Evolutionary conservation across 2,329 filamentous ascomycete genomes (phyloP).

Genomic region (Aspergillus eucalypticola): DNA sequence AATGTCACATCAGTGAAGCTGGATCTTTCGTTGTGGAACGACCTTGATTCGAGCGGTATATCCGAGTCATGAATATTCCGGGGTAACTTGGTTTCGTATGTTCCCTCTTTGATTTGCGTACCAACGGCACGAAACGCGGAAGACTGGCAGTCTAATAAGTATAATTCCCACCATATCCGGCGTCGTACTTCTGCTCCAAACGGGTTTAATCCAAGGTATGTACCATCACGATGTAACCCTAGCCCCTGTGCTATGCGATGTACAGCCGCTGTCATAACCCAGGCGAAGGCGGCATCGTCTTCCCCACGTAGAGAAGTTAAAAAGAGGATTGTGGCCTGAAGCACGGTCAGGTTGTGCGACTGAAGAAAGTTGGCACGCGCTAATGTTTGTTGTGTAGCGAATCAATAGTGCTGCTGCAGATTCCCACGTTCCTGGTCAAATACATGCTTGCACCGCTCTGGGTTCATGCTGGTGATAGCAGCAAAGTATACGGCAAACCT

Average conservation of each 20-base stretch:
- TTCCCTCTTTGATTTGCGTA: conserved; percentile 49
- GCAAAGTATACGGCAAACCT: conserved; percentile 23
- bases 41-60: conserved; percentile 51
- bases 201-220: conserved; percentile 46
- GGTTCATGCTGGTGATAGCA: conserved; percentile 13
- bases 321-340: neutral
- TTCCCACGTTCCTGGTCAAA: conserved; percentile 1
- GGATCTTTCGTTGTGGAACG: conserved; percentile 49
- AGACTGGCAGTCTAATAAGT: conserved; percentile 54
- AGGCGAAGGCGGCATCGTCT: conserved; percentile 22
- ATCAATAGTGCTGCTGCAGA: neutral
- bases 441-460: neutral
- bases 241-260: conserved; percentile 60
- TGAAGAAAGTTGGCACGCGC: neutral
- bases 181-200: conserved; percentile 66
- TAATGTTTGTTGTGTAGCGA: conserved; percentile 6
- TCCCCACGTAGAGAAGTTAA: neutral
- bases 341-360: neutral
- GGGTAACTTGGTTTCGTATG: conserved; percentile 55
- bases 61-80: conserved; percentile 59
- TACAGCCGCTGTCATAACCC: conserved; percentile 57
- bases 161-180: conserved; percentile 68
- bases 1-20: conserved; percentile 61
- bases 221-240: conserved; percentile 64
- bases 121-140: conserved; percentile 58